A percentile compares a stretch with the other conserved stretches of the same genome.
Conservation (phyloP, 139 green algal species). For the Klebsormidium nitens region DNA sequence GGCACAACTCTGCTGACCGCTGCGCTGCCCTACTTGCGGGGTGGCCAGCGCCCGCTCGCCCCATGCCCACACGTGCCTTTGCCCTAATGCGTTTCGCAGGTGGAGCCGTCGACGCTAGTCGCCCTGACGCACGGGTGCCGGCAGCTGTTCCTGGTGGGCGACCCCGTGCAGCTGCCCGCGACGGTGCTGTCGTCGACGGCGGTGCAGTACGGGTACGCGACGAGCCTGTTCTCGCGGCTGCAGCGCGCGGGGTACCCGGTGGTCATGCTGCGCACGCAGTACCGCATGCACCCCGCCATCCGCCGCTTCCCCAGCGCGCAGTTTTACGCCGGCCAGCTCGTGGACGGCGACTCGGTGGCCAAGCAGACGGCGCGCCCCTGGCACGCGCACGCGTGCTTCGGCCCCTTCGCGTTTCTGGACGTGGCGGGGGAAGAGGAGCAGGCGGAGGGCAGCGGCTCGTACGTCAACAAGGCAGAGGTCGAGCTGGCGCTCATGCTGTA, state of each 20-base stretch:
- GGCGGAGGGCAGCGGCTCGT: slow-evolving; percentile 21
- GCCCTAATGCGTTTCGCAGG: slow-evolving; percentile 23
- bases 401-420: slow-evolving; percentile 78
- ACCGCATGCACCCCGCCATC: slow-evolving; percentile 50
- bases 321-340: slow-evolving; percentile 44
- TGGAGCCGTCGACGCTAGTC: slow-evolving; percentile 45
- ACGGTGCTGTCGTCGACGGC: slow-evolving; percentile 45
- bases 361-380: slow-evolving; percentile 57
- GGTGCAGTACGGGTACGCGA: slow-evolving; percentile 33
- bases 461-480: slow-evolving; percentile 63
- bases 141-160: slow-evolving; percentile 39
- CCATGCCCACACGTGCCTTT: no score
- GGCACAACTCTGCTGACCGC: no score
- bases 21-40: no score
- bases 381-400: slow-evolving; percentile 62
- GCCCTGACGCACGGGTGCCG: slow-evolving; percentile 27
- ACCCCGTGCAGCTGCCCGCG: slow-evolving; percentile 49
- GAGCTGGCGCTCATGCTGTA: slow-evolving; percentile 49
- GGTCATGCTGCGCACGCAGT: slow-evolving; percentile 44
- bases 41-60: no score
- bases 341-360: slow-evolving; percentile 32
- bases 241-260: slow-evolving; percentile 40
- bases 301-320: slow-evolving; percentile 40
- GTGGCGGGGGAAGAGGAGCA: slow-evolving; percentile 53
- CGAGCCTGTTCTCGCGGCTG: slow-evolving; percentile 44